phyloP scores from a whole-genome alignment of 306 rosid genomes.

The Citrullus colocynthis region DNA sequence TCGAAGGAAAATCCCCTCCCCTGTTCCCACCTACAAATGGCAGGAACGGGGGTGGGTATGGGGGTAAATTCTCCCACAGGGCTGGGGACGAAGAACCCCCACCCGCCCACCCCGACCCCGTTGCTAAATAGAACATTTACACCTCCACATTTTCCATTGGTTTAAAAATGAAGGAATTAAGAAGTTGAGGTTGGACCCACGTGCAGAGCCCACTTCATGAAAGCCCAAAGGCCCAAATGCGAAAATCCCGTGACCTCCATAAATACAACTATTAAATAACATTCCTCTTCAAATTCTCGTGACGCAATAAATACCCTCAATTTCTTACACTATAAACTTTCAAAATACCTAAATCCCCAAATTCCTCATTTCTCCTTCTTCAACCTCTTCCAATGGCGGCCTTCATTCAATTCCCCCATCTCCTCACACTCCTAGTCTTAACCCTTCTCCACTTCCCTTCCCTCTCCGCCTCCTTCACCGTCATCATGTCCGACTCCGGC shows the following conservation, averaged over 20 bases:
- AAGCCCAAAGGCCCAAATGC: slow-evolving; percentile 3
- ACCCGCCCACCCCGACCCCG: too few species aligned
- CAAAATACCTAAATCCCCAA: not conserved
- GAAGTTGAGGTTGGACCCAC: not conserved
- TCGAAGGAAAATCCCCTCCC: too few species aligned
- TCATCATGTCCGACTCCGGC: slow-evolving; percentile 57
- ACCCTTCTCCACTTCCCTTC: slow-evolving; percentile 7
- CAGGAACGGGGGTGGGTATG: too few species aligned
- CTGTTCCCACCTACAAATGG: too few species aligned
- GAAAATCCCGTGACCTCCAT: slow-evolving; percentile 57
- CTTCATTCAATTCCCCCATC: not conserved
- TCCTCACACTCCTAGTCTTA: not conserved
- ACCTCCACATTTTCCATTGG: not conserved
- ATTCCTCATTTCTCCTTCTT: not conserved
- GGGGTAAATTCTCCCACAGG: too few species aligned
- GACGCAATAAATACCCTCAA: slow-evolving; percentile 21
- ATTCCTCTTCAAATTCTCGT: slow-evolving; percentile 33
- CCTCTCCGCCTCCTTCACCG: slow-evolving; percentile 31
- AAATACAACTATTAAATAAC: slow-evolving; percentile 22
- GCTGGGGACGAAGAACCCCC: too few species aligned
- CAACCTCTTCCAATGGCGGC: slow-evolving; percentile 28
- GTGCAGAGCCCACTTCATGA: not conserved
- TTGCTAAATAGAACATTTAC: too few species aligned
- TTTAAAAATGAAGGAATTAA: not conserved
- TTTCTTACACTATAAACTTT: not conserved